These are phyloP conservation scores for Cryphonectria parasitica DNA, from an alignment of 2,329 filamentous ascomycete genomes.

Conservation along the genomic window DNA sequence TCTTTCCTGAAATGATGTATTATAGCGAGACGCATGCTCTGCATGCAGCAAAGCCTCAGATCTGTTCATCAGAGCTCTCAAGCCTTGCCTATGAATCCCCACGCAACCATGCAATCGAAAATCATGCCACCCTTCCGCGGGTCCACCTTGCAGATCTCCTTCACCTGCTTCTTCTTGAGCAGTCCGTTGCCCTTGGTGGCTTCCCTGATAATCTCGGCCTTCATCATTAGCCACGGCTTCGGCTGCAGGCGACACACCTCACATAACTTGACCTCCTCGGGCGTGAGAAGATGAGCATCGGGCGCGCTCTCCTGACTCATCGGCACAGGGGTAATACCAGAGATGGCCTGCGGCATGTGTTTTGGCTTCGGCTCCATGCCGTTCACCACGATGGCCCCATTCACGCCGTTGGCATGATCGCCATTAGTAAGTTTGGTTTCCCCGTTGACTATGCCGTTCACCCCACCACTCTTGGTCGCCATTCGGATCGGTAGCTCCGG, in stretches of 20 bases:
- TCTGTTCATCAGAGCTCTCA: conserved; percentile 40
- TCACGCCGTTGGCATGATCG: conserved; percentile 54
- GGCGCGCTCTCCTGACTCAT: conserved; percentile 76
- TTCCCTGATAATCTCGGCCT: conserved; percentile 89
- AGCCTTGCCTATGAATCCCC: conserved; percentile 88
- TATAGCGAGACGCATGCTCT: neutral
- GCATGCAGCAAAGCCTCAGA: neutral
- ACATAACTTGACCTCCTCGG: conserved; percentile 85
- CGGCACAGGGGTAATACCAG: conserved; percentile 65
- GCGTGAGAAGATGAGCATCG: conserved; percentile 83
- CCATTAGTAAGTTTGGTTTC: conserved; percentile 48
- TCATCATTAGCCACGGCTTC: conserved; percentile 94
- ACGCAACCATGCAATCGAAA: conserved; percentile 93
- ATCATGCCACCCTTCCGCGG: conserved; percentile 82
- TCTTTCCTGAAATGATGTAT: neutral
- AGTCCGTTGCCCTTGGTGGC: conserved; percentile 85
- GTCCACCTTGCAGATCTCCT: conserved; percentile 83
- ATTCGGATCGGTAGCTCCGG: conserved; percentile 73
- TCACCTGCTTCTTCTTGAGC: conserved; percentile 92
- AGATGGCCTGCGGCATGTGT: conserved; percentile 59
- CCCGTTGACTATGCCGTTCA: conserved; percentile 47
- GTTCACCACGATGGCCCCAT: conserved; percentile 48
- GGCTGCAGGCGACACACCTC: conserved; percentile 82
- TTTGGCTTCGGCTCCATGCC: conserved; percentile 52
- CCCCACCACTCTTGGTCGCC: conserved; percentile 38